Evolutionary conservation across 2,329 filamentous ascomycete genomes (phyloP).

Genomic region (Leptographium wingfieldii): DNA sequence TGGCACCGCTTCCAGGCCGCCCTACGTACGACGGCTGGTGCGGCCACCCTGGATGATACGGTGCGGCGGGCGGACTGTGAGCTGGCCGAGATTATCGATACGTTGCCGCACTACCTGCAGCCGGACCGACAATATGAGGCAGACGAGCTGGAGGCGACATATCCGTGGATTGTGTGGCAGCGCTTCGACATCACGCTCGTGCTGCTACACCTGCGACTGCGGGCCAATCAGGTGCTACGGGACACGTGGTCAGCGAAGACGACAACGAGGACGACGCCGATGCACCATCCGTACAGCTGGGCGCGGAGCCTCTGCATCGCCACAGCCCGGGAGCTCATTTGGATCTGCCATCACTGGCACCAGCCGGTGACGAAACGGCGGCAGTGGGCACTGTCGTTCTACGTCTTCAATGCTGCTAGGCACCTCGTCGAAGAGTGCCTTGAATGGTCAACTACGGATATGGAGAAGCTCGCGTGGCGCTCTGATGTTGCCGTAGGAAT

Average conservation of each 20-base stretch:
- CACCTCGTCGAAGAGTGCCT: not conserved
- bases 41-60: not conserved
- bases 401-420: not conserved
- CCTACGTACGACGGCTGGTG: not conserved
- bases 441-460: not conserved
- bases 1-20: not conserved
- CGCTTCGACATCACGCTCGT: not conserved
- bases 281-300: not conserved
- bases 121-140: not conserved
- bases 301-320: not conserved
- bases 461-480: not conserved
- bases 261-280: not conserved
- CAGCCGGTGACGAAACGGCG: not conserved
- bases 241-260: not conserved
- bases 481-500: not conserved
- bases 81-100: not conserved
- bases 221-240: not conserved
- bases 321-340: not conserved
- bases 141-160: not conserved
- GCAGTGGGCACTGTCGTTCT: not conserved
- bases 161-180: slow-evolving; percentile 3
- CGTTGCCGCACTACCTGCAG: not conserved
- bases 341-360: slow-evolving; percentile 1
- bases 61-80: not conserved
- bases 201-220: not conserved